A percentile compares a stretch with the other conserved stretches of the same genome.
phyloP scores from a whole-genome alignment of 106 monocot species.

The Amphibolis antarctica region DNA sequence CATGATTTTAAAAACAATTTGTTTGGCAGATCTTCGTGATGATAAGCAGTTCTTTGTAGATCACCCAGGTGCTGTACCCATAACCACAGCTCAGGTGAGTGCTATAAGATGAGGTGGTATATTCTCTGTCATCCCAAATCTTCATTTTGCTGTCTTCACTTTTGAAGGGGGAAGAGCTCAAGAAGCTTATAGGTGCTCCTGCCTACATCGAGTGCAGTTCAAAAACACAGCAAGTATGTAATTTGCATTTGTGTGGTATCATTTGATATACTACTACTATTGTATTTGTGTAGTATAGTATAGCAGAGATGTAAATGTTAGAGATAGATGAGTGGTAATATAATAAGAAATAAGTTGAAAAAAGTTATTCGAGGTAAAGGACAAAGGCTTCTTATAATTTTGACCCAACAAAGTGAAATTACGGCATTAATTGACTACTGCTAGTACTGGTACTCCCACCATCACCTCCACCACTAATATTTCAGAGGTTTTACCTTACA shows the following conservation, averaged over 20 bases:
- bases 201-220: constrained; percentile 87
- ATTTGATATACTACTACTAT: not conserved
- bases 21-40: constrained; percentile 55
- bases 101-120: not conserved
- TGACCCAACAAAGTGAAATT: too few species aligned
- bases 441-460: too few species aligned
- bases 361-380: too few species aligned
- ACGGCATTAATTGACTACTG: too few species aligned
- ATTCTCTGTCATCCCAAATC: not conserved
- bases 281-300: too few species aligned
- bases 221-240: constrained; percentile 63
- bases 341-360: too few species aligned
- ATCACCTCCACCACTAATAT: too few species aligned
- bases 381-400: not conserved
- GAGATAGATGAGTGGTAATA: too few species aligned
- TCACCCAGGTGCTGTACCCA: constrained; percentile 56
- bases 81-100: constrained; percentile 50
- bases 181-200: constrained; percentile 54
- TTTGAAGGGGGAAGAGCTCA: constrained; percentile 37
- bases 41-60: constrained; percentile 61
- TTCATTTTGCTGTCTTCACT: not conserved
- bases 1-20: not conserved
- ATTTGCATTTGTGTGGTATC: not conserved
- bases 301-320: too few species aligned
- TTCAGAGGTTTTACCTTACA: too few species aligned